Conservation (phyloP, 768 basidiomycete genomes). For the Boletus edulis region DNA sequence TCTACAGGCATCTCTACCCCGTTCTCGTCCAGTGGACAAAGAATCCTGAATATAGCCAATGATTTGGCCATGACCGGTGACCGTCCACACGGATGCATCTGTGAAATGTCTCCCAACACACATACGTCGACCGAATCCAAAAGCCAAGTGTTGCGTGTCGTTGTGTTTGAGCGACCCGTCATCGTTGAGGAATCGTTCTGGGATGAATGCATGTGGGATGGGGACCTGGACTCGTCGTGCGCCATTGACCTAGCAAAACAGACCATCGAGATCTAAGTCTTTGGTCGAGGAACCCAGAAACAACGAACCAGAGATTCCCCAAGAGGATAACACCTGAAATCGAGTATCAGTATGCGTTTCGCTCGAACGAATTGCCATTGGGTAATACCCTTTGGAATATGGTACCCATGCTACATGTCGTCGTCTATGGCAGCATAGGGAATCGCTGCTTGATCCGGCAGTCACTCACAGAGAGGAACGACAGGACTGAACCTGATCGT, state of each 20-base stretch:
- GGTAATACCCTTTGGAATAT: conserved; percentile 43
- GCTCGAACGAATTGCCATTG: too few species aligned
- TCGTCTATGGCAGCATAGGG: not conserved
- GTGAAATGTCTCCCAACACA: not conserved
- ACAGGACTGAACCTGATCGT: not conserved
- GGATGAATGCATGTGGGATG: not conserved
- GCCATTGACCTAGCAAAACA: not conserved
- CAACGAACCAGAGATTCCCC: too few species aligned
- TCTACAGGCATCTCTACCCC: too few species aligned
- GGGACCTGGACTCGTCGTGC: not conserved
- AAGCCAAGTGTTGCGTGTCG: too few species aligned
- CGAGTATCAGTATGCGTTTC: too few species aligned
- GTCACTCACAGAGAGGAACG: not conserved
- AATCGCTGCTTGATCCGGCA: not conserved
- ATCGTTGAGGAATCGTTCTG: not conserved
- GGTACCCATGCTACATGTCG: conserved; percentile 30
- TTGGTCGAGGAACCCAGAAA: too few species aligned
- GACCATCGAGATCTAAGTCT: too few species aligned
- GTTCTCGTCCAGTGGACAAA: too few species aligned
- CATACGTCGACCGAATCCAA: not conserved
- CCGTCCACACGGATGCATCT: not conserved
- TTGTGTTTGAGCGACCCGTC: too few species aligned
- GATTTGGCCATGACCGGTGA: not conserved
- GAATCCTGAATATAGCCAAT: too few species aligned
- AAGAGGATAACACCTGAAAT: too few species aligned